Evolutionary conservation across 2,329 filamentous ascomycete species (phyloP), one percentile per base, ranked within the genome.

Genomic region (Penicillium sp.): DNA sequence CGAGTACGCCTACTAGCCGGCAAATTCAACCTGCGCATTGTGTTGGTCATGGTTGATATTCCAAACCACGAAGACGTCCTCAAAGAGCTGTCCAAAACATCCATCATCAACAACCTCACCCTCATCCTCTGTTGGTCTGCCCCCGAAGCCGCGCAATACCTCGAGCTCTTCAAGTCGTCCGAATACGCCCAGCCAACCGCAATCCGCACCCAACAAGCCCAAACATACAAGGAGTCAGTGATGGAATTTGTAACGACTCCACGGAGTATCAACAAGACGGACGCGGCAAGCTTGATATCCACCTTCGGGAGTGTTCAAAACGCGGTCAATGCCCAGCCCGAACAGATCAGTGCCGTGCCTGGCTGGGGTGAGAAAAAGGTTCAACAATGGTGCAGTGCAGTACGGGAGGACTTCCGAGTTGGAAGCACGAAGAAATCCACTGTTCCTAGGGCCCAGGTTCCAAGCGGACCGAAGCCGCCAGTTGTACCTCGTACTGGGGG

Each of bases 361-460:
- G 94, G 94, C 1, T 99, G 92, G 92, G 94, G 94, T 27, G 90
- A 95, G 73, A 91, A 90, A 76, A 99, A 99, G 73, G 91, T 97
- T 18, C 88, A 89, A 71, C 84, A 85, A 51, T 97, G 93, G 93
- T 87, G 83, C 60, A 82, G 79, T 50, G 88, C 89, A 8, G 88
- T 97, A 1, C 84, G 90, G 53, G 91, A 96, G 72, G 90, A 91
- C 0, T 97, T 97, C 63, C 78, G 90, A 51, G 84, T 88, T 4
- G 84, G 86, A 62, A 88, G 87, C 64, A 83, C 89, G 2, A 83
- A 81, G n/a, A 89, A 76, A 59, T 70, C 78, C 32, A 76, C 72
- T n/a, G 58, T 78, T 12, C 64, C 65, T 58, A 45, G 44, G 37
- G 49, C 60, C 50, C 53, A 54, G 53, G 41, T 51, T 49, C 40